These are phyloP conservation scores for Pontederia paniculata DNA, from an alignment of 176 grass and related monocot genomes.

Conservation along the genomic window DNA sequence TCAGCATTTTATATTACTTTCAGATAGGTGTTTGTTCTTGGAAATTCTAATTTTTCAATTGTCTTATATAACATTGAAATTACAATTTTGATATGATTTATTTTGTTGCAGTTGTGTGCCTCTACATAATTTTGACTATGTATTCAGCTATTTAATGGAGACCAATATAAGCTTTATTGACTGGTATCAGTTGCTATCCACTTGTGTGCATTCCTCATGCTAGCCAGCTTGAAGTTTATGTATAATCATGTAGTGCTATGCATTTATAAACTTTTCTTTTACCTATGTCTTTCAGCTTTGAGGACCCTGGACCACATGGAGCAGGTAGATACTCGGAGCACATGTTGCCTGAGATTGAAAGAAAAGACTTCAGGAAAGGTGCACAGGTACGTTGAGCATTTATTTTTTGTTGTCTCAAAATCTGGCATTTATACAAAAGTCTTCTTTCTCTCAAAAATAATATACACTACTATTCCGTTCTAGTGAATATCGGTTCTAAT, in stretches of 20 bases:
- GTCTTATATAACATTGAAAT: not conserved
- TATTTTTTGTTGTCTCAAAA: slow-evolving; percentile 16
- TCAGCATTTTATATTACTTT: slow-evolving; percentile 91
- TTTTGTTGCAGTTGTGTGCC: slow-evolving; percentile 70
- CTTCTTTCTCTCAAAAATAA: not conserved
- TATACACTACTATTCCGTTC: too few relatives aligned
- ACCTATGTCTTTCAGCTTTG: slow-evolving; percentile 48
- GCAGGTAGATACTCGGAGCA: slow-evolving; percentile 69
- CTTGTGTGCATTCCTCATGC: not conserved
- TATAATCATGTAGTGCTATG: not conserved
- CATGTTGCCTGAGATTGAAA: slow-evolving; percentile 77
- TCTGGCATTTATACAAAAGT: not conserved
- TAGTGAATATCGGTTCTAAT: too few relatives aligned
- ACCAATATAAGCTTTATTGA: slow-evolving; percentile 99
- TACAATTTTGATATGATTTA: slow-evolving; percentile 4
- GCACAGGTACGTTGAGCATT: slow-evolving; percentile 55
- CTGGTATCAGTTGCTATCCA: slow-evolving; percentile 30
- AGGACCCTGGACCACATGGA: slow-evolving; percentile 95
- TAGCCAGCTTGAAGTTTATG: not conserved
- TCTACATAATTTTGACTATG: slow-evolving; percentile 96
- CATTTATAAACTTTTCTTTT: not conserved
- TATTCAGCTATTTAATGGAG: slow-evolving; percentile 90
- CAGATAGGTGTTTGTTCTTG: slow-evolving; percentile 52
- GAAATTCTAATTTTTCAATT: slow-evolving; percentile 3
- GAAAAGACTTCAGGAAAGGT: slow-evolving; percentile 89